A percentile compares a stretch with the other conserved stretches of the same genome.
phyloP scores from a whole-genome alignment of 2,329 filamentous ascomycete genomes.

The Colletotrichum viniferum region DNA sequence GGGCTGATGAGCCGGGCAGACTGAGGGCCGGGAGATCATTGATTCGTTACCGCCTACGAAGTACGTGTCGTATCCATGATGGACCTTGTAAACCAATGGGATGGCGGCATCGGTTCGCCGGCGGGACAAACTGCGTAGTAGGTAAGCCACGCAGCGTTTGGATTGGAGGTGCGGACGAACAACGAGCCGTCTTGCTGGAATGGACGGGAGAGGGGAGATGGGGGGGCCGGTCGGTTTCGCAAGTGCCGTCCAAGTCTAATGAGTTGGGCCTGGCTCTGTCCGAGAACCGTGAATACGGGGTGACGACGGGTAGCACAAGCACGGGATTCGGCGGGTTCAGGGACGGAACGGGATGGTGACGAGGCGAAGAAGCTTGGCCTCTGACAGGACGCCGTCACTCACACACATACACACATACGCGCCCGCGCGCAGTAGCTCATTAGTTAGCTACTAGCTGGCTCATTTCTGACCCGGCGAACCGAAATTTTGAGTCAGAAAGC shows the following conservation, averaged over 20 bases:
- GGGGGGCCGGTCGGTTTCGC: neutral
- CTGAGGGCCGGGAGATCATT: neutral
- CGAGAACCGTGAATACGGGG: neutral
- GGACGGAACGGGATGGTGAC: neutral
- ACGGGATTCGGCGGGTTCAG: neutral
- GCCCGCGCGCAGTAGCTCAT: neutral
- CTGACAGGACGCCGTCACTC: neutral
- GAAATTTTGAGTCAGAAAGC: conserved; percentile 13
- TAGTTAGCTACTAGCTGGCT: neutral
- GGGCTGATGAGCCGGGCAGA: conserved; percentile 19
- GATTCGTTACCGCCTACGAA: conserved; percentile 8
- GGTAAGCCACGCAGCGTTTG: neutral
- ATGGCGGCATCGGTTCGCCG: neutral
- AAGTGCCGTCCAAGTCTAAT: neutral
- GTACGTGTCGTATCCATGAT: neutral
- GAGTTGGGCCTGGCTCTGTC: neutral
- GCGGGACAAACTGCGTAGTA: neutral
- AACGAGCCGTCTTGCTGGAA: neutral
- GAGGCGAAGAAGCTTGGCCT: neutral
- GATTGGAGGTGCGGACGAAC: neutral
- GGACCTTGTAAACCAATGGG: conserved; percentile 6
- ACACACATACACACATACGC: neutral
- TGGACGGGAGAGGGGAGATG: neutral
- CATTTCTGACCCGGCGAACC: neutral
- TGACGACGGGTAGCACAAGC: neutral